Conservation (phyloP, 257 asterid species). For the Solanum chilense region DNA sequence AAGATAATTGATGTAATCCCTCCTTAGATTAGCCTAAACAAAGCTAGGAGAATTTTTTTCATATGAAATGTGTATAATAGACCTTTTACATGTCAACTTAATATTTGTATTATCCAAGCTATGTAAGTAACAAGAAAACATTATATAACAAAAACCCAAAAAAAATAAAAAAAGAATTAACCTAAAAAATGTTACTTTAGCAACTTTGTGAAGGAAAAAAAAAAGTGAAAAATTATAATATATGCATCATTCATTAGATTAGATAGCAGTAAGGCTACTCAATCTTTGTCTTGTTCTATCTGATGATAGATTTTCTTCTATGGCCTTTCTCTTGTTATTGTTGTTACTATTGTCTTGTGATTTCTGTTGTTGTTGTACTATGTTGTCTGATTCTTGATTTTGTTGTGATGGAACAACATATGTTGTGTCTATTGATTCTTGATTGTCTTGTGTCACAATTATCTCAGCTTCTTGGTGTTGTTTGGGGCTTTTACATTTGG, state of each 20-base stretch:
- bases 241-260: neutral
- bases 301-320: slow-evolving; percentile 24
- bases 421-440: neutral
- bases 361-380: neutral
- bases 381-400: neutral
- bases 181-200: neutral
- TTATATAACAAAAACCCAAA: neutral
- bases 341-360: neutral
- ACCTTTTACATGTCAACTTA: neutral
- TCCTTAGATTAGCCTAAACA: neutral
- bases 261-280: slow-evolving; percentile 2
- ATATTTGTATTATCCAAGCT: slow-evolving; percentile 1
- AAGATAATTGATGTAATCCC: neutral
- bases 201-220: neutral
- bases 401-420: neutral
- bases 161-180: neutral
- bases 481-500: neutral
- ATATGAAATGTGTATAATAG: slow-evolving; percentile 2
- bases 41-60: neutral
- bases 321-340: slow-evolving; percentile 8
- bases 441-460: neutral
- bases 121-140: neutral
- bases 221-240: neutral
- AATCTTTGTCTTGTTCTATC: slow-evolving; percentile 35
- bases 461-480: neutral